Base-by-base conservation (phyloP, 2,329 filamentous ascomycete species). In the Trichoderma cornu-damae region DNA sequence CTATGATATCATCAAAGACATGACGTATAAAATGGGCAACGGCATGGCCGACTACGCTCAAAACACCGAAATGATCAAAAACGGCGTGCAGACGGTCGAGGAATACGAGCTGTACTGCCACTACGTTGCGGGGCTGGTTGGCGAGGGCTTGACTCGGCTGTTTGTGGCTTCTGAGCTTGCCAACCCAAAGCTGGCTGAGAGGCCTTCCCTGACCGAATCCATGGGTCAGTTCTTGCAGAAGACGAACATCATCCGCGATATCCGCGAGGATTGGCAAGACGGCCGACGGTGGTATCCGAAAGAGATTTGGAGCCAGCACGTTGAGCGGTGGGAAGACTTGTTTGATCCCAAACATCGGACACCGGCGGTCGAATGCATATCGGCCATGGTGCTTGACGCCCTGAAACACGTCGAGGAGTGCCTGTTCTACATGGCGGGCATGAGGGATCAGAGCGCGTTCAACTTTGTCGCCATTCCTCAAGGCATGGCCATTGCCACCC, bases 141-240 rank as follows among this genome's bases (percentile, higher is more conserved):
- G 94, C 57, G 93, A 97, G 72, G 94, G 94, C 42, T 75, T 94
- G 61, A 99, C 94, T 1, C 84, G 88, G 22, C 79, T 99, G 20
- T 97, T 99, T 64, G 90, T 97, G 44, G 86, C 90, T 69, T 87
- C 88, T 50, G 83, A 88, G 61, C 86, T 96, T 58, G 94, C 90
- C 60, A 96, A 96, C 71, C 87, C 89, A 2, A 88, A 86, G 57
- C 81, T 99, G 51, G 77, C 93, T 52, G 82, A 92, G 61, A 84
- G 90, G 51, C 85, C 88, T 32, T 79, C 90, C 60, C 82, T 99
- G 49, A 89, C 90, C 65, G 92, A 96, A 74, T 93, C 90, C 43
- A 99, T 99, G 94, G 94, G 90, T 22, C 88, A 96, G 64, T 96
- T 99, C 74, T 78, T 99, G 61, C 94, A 99, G 70, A 96, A 99